Base-by-base conservation (phyloP, 2,329 filamentous ascomycete species). In the Metarhizium sp. region DNA sequence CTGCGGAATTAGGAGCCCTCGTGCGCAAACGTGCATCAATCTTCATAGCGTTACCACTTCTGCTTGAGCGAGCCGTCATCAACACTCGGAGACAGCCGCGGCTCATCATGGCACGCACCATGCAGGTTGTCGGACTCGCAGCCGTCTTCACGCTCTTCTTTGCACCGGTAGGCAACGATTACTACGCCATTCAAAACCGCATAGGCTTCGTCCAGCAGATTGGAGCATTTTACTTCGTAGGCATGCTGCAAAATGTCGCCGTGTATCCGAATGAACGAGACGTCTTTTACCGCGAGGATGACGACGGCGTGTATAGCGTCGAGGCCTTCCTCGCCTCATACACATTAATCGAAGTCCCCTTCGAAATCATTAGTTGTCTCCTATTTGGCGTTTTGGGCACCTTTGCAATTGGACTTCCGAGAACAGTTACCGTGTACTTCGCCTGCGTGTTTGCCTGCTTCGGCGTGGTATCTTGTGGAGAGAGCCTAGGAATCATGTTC, bases 181-280 rank as follows among this genome's bases (percentile, higher is more conserved):
- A 87, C 71, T 81, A 77, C 53, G 81, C 81, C 2, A 78, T 92
- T 0, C 88, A 91, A 66, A 88, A 84, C 52, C 80, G 87, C 1
- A 78, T 91, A 61, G 88, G 88, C 0, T 87, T 90, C 60, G 73
- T 90, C 1, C 84, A 90, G 59, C 81, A 91, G 64, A 77, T 90
- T 34, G 80, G 83, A 1, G 84, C 86, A 0, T 80, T 88, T 40
- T 87, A 88, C 68, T 88, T 88, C 61, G 81, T 88, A 2, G 87
- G 87, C 32, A 90, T 91, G 86, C 76, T 91, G 13, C 86, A 91
- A 67, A 90, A 90, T 63, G 84, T 90, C 4, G 85, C 86, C 3
- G 77, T 88, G 7, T 90, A 90, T 63, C 87, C 87, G 0, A 73
- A 73, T 45, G 87, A 90, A 64, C 78, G 86, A 4, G 86, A 89